Percentiles rank a stretch among this genome's conserved stretches.
Evolutionary conservation across 345 rosid genomes (phyloP).

Genomic region (Raphanus raphanistrum): DNA sequence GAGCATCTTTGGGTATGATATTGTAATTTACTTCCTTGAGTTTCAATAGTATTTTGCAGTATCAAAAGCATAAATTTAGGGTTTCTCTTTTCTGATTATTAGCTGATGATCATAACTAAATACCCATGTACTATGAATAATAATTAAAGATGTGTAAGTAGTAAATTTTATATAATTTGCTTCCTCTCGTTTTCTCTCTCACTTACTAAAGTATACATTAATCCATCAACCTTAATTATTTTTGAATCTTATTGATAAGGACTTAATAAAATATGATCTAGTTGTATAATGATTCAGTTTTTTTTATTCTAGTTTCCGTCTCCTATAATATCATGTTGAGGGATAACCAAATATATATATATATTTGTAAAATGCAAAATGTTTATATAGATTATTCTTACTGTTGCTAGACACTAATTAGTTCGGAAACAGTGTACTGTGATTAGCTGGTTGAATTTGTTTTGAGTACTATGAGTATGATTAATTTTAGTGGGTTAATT

Average conservation of each 20-base stretch:
- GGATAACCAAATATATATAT: background rate
- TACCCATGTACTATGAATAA: constrained; percentile 30
- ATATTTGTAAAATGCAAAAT: constrained; percentile 11
- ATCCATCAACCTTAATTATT: constrained; percentile 11
- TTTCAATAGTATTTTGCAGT: constrained; percentile 25
- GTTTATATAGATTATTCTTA: background rate
- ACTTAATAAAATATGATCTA: constrained; percentile 17
- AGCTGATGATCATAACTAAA: constrained; percentile 17
- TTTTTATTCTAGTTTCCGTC: background rate
- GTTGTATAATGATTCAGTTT: background rate
- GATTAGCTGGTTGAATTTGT: background rate
- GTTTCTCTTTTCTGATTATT: constrained; percentile 24
- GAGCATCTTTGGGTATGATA: constrained; percentile 79
- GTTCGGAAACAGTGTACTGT: background rate
- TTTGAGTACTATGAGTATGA: background rate
- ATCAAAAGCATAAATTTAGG: constrained; percentile 25
- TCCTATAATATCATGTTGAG: background rate
- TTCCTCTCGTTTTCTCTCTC: background rate
- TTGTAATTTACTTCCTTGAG: constrained; percentile 3
- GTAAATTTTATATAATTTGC: constrained; percentile 26
- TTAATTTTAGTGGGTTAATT: background rate
- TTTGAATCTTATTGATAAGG: constrained; percentile 5
- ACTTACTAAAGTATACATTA: constrained; percentile 6
- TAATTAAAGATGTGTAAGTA: constrained; percentile 25
- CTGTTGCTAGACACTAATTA: background rate